Percentiles rank a stretch among this genome's conserved stretches.
Evolutionary conservation across 2,329 filamentous ascomycete species (phyloP).

Genomic region (Fusarium denticulatum): DNA sequence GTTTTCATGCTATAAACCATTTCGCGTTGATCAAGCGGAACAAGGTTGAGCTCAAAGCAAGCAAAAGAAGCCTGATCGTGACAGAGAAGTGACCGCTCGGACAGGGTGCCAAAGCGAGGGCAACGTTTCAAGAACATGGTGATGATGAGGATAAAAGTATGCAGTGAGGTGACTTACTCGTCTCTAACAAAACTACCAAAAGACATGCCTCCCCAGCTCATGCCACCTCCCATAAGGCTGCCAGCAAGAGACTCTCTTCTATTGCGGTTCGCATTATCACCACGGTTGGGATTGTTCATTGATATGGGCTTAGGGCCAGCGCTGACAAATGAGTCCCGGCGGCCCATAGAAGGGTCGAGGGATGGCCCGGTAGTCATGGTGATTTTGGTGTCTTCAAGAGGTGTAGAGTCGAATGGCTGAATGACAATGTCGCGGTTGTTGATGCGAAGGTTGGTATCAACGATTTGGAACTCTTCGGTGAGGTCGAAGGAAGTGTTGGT

Average conservation of each 20-base stretch:
- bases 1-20: neutral
- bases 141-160: slow-evolving; percentile 6
- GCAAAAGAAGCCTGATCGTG: neutral
- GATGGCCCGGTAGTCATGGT: slow-evolving; percentile 69
- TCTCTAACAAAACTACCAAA: slow-evolving; percentile 97
- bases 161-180: slow-evolving; percentile 75
- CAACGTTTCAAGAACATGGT: slow-evolving; percentile 1
- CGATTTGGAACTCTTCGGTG: slow-evolving; percentile 1
- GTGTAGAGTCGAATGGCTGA: neutral
- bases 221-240: slow-evolving; percentile 78
- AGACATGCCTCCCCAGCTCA: slow-evolving; percentile 97
- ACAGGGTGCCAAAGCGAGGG: slow-evolving; percentile 8
- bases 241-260: slow-evolving; percentile 71
- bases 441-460: neutral
- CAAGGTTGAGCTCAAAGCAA: neutral
- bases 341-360: slow-evolving; percentile 66
- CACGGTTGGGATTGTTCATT: slow-evolving; percentile 70
- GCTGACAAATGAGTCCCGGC: slow-evolving; percentile 73
- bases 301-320: slow-evolving; percentile 73
- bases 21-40: neutral
- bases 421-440: neutral
- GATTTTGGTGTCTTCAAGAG: slow-evolving; percentile 45
- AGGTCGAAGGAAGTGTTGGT: slow-evolving; percentile 47
- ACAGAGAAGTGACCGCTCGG: neutral
- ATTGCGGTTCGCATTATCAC: slow-evolving; percentile 63